Base-by-base conservation (phyloP, 1,139 yeast species). In the Blastobotrys capitulatus region DNA sequence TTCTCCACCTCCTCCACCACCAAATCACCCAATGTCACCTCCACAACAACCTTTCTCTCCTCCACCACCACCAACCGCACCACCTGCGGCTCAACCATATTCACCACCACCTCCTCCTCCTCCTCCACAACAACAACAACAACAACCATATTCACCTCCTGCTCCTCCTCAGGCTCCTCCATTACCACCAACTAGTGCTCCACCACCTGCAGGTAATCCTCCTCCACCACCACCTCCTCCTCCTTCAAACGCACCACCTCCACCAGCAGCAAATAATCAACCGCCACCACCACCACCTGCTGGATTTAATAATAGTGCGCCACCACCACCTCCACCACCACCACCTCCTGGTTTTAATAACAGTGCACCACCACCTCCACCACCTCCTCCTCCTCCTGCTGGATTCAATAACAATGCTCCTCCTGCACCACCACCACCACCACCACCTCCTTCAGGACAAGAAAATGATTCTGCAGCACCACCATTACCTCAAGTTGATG, bases 401-500 rank as follows among this genome's bases (percentile, higher is more conserved):
- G 60, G 64, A 8, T 22, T 22, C 25, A 22, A 22, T 22, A 22
- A 22, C 25, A 48, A 58, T 9, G 59, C 62, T 9, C 64, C 66
- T 5, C 61, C 65, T 1, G 69, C 71, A 5, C 64, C 66, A 6
- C 61, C 65, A 1, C 66, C 71, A n/a, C 66, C 74, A 9, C 70
- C 71, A 18, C 72, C 76, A 16, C 60, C 66, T 1, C 59, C 66
- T 9, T 59, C 65, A 13, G 73, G 75, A 18, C 73, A 72, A 2
- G 59, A 61, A 1, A 57, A 69, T n/a, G 67, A 73, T 10, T 68
- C 74, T 1, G 67, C 73, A n/a, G 68, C 72, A 7, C 68, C 72
- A 2, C 64, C 71, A 9, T 46, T 67, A 25, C 65, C 67, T 2
- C 58, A 74, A 1, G 78, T 75, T 1, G 88, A 76, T 56, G 70